Base-by-base conservation (phyloP, 75 land plant species). In the Cupressus sempervirens region DNA sequence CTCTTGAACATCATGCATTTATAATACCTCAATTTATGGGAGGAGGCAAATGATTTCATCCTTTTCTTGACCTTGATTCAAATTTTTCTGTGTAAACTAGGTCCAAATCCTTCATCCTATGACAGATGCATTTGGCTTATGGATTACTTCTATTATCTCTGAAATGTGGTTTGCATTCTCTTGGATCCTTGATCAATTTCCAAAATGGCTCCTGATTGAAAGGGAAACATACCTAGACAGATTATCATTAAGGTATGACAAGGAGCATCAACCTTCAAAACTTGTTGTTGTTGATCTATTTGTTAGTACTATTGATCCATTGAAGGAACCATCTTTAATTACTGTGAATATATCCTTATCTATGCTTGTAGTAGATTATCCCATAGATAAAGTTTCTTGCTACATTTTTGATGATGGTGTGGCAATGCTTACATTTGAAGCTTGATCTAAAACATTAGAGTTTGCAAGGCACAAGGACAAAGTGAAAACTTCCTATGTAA, bases 101-200 rank as follows among this genome's bases (percentile, higher is more conserved):
- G n/a, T n/a, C 85, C 90, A 96, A 40, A 82, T 95, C 38, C 87
- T 88, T 58, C 86, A 95, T 53, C 97, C 97, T 14, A 97, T 96
- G 75, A 87, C 10, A 34, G 54, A 34, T 45, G 56, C 13, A 20
- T 77, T 83, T 87, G 96, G 84, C 8, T 80, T 95, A 76, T 95
- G 97, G 97, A 84, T 95, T 15, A 87, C 91, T 43, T 95, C 97
- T 12, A 93, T 95, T 7, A 91, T 92, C 4, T 95, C 96, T 86
- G 97, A 95, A 87, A 89, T 95, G 46, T 95, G 97, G 97, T 95
- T 95, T 88, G 96, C 97, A n/a, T 35, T 94, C 15, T 95, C 97
- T n/a, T 95, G 97, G 97, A 90, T 95, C 79, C 90, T n/a, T n/a
- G n/a, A n/a, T n/a, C n/a, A n/a, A n/a, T n/a, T n/a, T n/a, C n/a